phyloP scores from a whole-genome alignment of 495 filamentous ascomycete species.

The Hypoxylon rickii region DNA sequence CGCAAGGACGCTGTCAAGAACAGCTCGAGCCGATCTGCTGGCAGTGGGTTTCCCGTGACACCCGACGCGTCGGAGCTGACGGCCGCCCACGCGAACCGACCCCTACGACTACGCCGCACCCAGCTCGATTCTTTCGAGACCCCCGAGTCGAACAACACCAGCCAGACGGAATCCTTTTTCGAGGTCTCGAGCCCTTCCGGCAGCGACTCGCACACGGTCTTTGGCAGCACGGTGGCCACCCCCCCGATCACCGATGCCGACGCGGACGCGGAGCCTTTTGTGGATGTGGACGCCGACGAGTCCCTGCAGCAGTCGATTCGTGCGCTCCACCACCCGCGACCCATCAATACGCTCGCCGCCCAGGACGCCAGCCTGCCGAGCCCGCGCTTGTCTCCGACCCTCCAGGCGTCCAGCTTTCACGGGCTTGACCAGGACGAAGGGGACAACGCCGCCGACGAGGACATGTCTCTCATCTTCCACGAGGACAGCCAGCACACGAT shows the following conservation, averaged over 20 bases:
- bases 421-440: slow-evolving; percentile 44
- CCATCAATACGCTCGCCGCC: slow-evolving; percentile 65
- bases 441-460: slow-evolving; percentile 43
- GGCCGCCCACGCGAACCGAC: slow-evolving; percentile 30
- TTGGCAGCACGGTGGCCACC: slow-evolving; percentile 59
- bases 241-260: slow-evolving; percentile 60
- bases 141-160: slow-evolving; percentile 43
- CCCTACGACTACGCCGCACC: slow-evolving; percentile 38
- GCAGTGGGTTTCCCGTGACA: slow-evolving; percentile 49
- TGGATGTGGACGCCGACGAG: slow-evolving; percentile 51
- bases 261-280: slow-evolving; percentile 56
- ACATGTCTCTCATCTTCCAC: slow-evolving; percentile 28
- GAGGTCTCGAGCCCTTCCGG: slow-evolving; percentile 52
- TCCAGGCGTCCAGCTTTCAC: slow-evolving; percentile 71
- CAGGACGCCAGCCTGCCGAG: slow-evolving; percentile 94
- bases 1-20: slow-evolving; percentile 36
- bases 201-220: slow-evolving; percentile 51
- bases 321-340: slow-evolving; percentile 44
- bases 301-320: slow-evolving; percentile 46
- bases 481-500: slow-evolving; percentile 28
- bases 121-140: slow-evolving; percentile 42
- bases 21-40: slow-evolving; percentile 19
- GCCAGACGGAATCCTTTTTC: slow-evolving; percentile 53
- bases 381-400: slow-evolving; percentile 90
- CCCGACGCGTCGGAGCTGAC: slow-evolving; percentile 52